phyloP scores from a whole-genome alignment of 2,329 filamentous ascomycete species.

The Moelleriella libera region DNA sequence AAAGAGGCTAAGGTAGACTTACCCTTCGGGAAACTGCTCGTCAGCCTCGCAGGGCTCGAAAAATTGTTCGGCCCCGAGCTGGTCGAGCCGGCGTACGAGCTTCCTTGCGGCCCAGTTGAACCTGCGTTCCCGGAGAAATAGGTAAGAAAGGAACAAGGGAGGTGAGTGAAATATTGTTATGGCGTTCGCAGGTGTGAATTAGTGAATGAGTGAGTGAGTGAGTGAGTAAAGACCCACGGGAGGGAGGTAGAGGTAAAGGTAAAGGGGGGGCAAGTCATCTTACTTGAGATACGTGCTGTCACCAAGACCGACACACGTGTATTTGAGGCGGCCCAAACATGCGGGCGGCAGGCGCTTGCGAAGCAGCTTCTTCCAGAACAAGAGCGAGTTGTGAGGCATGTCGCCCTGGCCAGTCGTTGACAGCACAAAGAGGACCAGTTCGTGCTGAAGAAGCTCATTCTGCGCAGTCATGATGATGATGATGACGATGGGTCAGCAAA shows the following conservation, averaged over 20 bases:
- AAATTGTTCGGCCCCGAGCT: slow-evolving; percentile 68
- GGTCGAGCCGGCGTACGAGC: slow-evolving; percentile 67
- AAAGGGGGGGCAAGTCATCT: slow-evolving; percentile 10
- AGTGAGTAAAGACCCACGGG: too few relatives aligned
- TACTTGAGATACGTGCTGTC: slow-evolving; percentile 91
- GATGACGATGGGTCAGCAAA: neutral
- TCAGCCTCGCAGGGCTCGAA: slow-evolving; percentile 77
- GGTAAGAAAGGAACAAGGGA: too few relatives aligned
- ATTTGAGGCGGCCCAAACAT: slow-evolving; percentile 54
- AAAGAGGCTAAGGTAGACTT: slow-evolving; percentile 14
- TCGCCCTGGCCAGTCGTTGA: slow-evolving; percentile 95
- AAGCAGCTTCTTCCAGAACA: slow-evolving; percentile 76
- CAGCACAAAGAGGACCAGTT: slow-evolving; percentile 62
- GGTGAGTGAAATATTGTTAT: too few relatives aligned
- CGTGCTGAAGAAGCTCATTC: slow-evolving; percentile 35
- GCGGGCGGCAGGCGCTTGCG: slow-evolving; percentile 61
- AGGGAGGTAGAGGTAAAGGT: neutral
- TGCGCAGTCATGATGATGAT: slow-evolving; percentile 10
- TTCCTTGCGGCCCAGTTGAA: slow-evolving; percentile 92
- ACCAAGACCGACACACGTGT: slow-evolving; percentile 80
- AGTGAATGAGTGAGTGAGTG: too few relatives aligned
- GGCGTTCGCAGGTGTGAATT: too few relatives aligned
- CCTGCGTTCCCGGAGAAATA: slow-evolving; percentile 23
- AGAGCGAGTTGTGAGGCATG: slow-evolving; percentile 66
- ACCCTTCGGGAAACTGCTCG: slow-evolving; percentile 88